Evolutionary conservation across 805 yeast genomes (phyloP), one percentile per base, ranked within the genome.

Genomic region (Saccharomycopsis oosterbeekiorum): DNA sequence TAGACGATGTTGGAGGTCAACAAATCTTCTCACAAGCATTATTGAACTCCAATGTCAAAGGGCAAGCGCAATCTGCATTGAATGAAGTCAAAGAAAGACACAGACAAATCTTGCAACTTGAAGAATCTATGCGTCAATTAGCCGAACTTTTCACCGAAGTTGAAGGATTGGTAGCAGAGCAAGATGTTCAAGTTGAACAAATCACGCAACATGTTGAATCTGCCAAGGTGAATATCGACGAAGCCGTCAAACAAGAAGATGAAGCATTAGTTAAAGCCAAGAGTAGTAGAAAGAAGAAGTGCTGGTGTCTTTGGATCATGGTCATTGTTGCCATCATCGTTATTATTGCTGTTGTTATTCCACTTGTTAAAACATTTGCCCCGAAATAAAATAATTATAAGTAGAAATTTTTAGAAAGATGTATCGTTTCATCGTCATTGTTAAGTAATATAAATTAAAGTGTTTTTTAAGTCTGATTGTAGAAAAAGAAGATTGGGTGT

Each of bases 81-180:
- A 89, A 90, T 69, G 98, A 94, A 76, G 98, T 94, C 61, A 97
- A 93, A 76, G 85, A 88, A 58, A 86, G 99, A 77, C 98, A 94
- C 77, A 86, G 88, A 72, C 98, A 94, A 77, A 84, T 94, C 70
- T 88, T 89, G 77, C 89, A 90, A 78, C 86, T 94, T 75, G 98
- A 93, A 76, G 85, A 89, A 76, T 87, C 97, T 63, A 91, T 94
- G 88, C 90, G 93, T 42, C 99, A 94, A 75, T 83, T 94, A 75
- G 89, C 96, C 51, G 96, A 89, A 77, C 82, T 94, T 72, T 91
- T 94, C 79, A 88, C 87, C 70, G 98, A 94, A 72, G 89, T 94
- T 94, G 97, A 94, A 76, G 89, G 89, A 71, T 79, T 94, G 75
- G 97, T 93, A 56, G 90, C 93, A 67, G 97, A 92, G 76, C 98